Base-by-base conservation (phyloP, 768 basidiomycete species). In the Leccinum variicolor region DNA sequence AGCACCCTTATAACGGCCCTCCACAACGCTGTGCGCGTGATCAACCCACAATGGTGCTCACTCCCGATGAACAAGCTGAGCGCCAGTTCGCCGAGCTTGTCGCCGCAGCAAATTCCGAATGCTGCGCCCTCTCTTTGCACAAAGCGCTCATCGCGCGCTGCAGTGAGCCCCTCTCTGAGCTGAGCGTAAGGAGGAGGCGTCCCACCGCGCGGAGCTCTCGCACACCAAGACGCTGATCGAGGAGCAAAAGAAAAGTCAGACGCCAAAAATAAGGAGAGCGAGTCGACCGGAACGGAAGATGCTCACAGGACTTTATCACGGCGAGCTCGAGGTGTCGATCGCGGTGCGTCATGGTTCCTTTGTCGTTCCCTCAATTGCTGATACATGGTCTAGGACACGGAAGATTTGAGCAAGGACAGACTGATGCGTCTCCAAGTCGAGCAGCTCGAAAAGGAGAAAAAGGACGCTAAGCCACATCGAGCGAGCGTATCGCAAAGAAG, bases 401-500 rank as follows among this genome's bases (percentile, higher is more conserved):
- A 92, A 64, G 85, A 84, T 51, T 79, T 90, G 60, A 92, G 94
- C 71, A 94, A 94, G 9, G 87, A 91, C 66, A 84, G 85, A 49
- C 83, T 98, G 59, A 89, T 98, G 72, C 84, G 82, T 26, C 84
- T 97, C 63, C 94, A 96, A 71, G 94, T 96, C 34, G 87, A 93
- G 63, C 94, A 97, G 69, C 81, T 98, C 46, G 97, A 97, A 77
- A 97, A 3, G 2, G 25, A 25, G 25, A 25, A 25, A 25, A 25
- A 25, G 2, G 25, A 25, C 25, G 25, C 3, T 4, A 25, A 25
- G 25, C 25, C 25, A 96, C n/a, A 41, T 78, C 92, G 62, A 81
- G 80, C 56, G 90, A 94, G 65, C 83, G 89, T 91, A 88, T 75
- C 89, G 96, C 64, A 93, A 94, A 72, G 94, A 94, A 50, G 96